Conservation (phyloP, 1,284 basidiomycete genomes). For the Ceratobasidium theobromae region DNA sequence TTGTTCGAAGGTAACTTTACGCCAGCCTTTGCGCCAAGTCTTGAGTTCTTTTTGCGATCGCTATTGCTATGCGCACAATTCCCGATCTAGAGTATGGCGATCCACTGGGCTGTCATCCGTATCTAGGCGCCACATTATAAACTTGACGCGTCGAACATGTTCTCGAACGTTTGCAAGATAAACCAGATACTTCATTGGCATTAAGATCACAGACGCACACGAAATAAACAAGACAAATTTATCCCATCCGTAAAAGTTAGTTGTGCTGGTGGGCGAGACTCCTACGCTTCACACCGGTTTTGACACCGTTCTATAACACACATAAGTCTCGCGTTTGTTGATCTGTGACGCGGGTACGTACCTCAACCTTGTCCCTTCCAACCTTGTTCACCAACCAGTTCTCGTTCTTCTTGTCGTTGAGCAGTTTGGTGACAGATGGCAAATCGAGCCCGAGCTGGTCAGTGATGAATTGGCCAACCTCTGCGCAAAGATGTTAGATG, state of each 20-base stretch:
- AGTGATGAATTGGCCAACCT: constrained; percentile 35
- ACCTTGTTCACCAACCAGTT: constrained; percentile 31
- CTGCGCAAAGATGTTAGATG: constrained; percentile 3
- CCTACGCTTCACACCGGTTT: constrained; percentile 1
- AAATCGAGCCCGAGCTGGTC: constrained; percentile 32
- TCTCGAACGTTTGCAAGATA: too few relatives aligned
- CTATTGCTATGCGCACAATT: too few relatives aligned
- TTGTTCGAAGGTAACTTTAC: too few relatives aligned
- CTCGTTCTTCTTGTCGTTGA: constrained; percentile 33
- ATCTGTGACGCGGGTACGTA: neutral
- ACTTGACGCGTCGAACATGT: too few relatives aligned
- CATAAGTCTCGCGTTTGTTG: neutral
- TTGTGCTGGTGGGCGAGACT: constrained; percentile 9
- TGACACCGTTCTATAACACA: constrained; percentile 10
- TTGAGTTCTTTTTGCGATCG: too few relatives aligned
- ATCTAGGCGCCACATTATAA: too few relatives aligned
- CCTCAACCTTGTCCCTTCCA: constrained; percentile 33
- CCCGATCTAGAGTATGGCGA: too few relatives aligned
- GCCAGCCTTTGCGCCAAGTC: too few relatives aligned
- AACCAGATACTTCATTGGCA: too few relatives aligned
- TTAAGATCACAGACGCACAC: too few relatives aligned
- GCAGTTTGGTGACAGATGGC: constrained; percentile 26
- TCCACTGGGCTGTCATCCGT: too few relatives aligned
- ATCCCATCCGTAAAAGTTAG: neutral
- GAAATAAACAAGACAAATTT: too few relatives aligned